Evolutionary conservation across 2,329 filamentous ascomycete genomes (phyloP).

Genomic region (Fonsecaea multimorphosa): DNA sequence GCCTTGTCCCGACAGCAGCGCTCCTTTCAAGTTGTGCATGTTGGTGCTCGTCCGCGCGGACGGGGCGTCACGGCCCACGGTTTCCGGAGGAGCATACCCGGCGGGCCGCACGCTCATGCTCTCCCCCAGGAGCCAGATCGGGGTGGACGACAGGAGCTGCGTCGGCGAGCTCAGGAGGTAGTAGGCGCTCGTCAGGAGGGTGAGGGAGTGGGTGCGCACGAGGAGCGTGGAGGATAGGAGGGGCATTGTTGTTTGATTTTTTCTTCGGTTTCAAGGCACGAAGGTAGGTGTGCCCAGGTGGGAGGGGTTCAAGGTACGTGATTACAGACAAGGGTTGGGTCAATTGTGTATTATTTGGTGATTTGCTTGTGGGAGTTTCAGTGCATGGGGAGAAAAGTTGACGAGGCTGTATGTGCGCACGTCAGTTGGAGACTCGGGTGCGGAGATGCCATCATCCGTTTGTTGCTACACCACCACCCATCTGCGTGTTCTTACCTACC

Average conservation of each 20-base stretch:
- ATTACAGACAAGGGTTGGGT: background rate
- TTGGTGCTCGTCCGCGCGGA: constrained; percentile 1
- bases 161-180: constrained; percentile 35
- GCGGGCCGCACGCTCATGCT: constrained; percentile 36
- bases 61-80: constrained; percentile 1
- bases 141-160: constrained; percentile 33
- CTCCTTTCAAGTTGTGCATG: background rate
- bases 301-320: background rate
- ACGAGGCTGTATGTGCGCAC: background rate
- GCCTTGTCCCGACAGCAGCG: background rate
- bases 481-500: background rate
- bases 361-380: no score
- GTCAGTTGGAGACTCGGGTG: background rate
- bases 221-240: constrained; percentile 38
- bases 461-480: background rate
- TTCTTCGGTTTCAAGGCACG: background rate
- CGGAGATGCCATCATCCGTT: background rate
- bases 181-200: constrained; percentile 32
- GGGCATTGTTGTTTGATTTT: constrained; percentile 28
- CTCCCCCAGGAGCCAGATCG: constrained; percentile 38
- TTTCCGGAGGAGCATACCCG: constrained; percentile 27
- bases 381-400: no score
- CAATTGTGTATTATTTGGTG: background rate
- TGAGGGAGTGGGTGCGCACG: constrained; percentile 31
- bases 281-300: background rate